Base-by-base conservation (phyloP, 2,329 filamentous ascomycete genomes). In the Gliomastix tumulicola region DNA sequence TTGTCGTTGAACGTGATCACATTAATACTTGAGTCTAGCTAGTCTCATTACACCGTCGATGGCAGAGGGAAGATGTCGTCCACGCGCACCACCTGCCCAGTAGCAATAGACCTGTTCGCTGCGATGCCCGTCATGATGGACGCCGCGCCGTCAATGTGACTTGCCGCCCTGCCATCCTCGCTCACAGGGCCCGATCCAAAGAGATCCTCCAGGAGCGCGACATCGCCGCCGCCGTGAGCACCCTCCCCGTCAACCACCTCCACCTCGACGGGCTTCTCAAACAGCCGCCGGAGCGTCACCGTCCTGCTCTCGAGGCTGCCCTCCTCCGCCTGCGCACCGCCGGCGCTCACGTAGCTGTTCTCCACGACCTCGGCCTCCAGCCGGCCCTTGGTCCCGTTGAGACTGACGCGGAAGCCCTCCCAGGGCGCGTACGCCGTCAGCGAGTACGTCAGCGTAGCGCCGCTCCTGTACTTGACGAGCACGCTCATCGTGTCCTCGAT, bases 401-500 rank as follows among this genome's bases (percentile, higher is more conserved):
- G 75, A 40, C 57, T 68, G 11, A 74, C 70, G 1, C 72, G 62
- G 54, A 76, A 76, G 0, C 74, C 74, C 42, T 79, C 74, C 74
- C 74, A 79, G 0, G 77, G 77, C 5, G 76, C 73, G 39, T 80
- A 81, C 1, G 76, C 76, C 2, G 69, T 74, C 10, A 76, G 56
- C 17, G 64, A 75, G 47, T 80, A 81, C 1, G 76, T 78, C 50
- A 80, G 55, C 19, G 74, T 67, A 0, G 73, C 74, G 3, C 74
- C 71, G 35, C 65, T 74, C 15, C 62, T 58, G 47, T 81, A 81
- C 35, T 67, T 60, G 17, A 80, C 71, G 32, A 81, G 59, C 18
- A 80, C 55, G 27, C 65, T 74, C 74, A 80, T 77, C 0, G 75
- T 80, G 46, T 81, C 77, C 50, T 81, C 76, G 40, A 80, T 80